These are phyloP conservation scores for Sphagnum magellanicum DNA, from an alignment of 228 moss, liverwort and hornwort species.

Conservation along the genomic window DNA sequence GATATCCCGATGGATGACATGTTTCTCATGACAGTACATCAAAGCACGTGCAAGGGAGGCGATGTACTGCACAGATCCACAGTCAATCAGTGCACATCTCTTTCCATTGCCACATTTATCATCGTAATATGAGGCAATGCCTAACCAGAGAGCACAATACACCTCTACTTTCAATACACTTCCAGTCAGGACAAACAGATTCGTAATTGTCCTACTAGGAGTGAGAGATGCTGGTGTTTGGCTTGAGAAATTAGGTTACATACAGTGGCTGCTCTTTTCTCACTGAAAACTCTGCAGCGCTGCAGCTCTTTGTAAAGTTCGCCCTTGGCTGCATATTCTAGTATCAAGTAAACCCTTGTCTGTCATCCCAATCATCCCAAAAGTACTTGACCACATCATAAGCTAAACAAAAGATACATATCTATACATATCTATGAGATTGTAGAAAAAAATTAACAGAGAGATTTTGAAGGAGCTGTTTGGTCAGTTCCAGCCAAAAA, in stretches of 20 bases:
- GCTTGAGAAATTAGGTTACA: background rate
- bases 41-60: constrained; percentile 79
- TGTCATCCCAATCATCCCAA: constrained; percentile 4
- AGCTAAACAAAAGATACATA: no score
- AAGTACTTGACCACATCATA: no score
- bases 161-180: no score
- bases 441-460: no score
- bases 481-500: no score
- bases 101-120: no score
- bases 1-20: constrained; percentile 92
- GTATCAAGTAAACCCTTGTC: constrained; percentile 81
- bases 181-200: background rate
- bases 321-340: constrained; percentile 92
- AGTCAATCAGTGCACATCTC: no score
- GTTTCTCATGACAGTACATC: constrained; percentile 91
- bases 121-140: no score
- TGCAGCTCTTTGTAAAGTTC: constrained; percentile 96
- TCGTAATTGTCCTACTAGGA: background rate
- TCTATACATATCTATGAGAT: no score
- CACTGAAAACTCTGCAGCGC: constrained; percentile 71
- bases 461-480: no score
- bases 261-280: constrained; percentile 85
- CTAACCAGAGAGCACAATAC: no score
- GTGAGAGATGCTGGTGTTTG: background rate
- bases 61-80: constrained; percentile 53